Base-by-base conservation (phyloP, 1,284 basidiomycete species). In the Ceratobasidium sp. region DNA sequence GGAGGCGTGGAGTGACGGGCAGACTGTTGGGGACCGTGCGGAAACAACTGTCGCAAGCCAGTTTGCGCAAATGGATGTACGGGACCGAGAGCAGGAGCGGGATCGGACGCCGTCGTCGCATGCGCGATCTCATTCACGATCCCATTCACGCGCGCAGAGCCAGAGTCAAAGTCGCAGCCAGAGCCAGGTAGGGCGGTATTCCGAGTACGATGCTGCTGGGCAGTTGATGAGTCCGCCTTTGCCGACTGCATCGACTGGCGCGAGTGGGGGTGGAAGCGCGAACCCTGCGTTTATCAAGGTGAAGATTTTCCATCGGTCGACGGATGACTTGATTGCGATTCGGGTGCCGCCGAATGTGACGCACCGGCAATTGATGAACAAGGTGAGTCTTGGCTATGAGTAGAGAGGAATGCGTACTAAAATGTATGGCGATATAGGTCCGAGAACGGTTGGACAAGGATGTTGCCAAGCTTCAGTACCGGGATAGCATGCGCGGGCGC, bases 281-380 rank as follows among this genome's bases (percentile, higher is more conserved):
- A 91, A 92, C 77, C 89, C 93, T 44, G 89, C 94, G 44, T 97
- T 96, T 82, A 87, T 98, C 77, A 98, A 98, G 84, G 98, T 99
- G 83, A 99, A 99, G 84, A 95, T 99, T 70, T 98, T 97, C 79
- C 92, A 98, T 81, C 87, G 92, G 38, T 86, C 91, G 74, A 91
- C 95, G 30, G 94, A 98, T 80, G 97, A 98, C 80, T 85, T 99
- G 64, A 95, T 99, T 75, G 97, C 98, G 2, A 95, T 99, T 66
- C 91, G 98, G n/a, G 96, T 98, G 50, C 96, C 97, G 78, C 95
- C 97, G n/a, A 88, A 87, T 44, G 95, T 98, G 38, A 89, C 93
- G 5, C 91, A 93, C 78, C 84, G 82, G 14, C 93, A 97, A 79
- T 85, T 99, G 74, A 88, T 98, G 84, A 91, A 91, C 63, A 99